Base-by-base conservation (phyloP, 805 yeast species). In the Kuraishia floccosa region DNA sequence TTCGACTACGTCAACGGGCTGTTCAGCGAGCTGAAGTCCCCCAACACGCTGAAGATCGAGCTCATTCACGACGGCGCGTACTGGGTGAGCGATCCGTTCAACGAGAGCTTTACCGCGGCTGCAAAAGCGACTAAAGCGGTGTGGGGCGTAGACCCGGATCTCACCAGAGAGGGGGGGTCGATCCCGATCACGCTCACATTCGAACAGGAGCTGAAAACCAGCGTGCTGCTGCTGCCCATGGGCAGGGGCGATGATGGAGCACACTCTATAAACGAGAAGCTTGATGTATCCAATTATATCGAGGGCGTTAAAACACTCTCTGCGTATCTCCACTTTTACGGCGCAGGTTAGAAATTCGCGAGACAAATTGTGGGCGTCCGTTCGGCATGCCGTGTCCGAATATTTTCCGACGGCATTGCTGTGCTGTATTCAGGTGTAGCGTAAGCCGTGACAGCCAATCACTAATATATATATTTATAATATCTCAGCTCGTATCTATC, bases 191-290 rank as follows among this genome's bases (percentile, higher is more conserved):
- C 99, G 15, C 60, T 91, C 43, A 80, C 95, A 22, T 91, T 91
- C 60, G 96, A 91, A 64, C 68, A 86, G 47, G 76, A 75, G 52
- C 69, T 91, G 49, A 76, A 82, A 46, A 82, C 93, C 16, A 77
- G 77, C 39, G 97, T 87, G 21, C 65, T 91, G 40, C 66, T 91
- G 49, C 72, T 91, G 46, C 98, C 99, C 40, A 82, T 91, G 81
- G 99, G 99, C 41, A 80, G 93, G 61, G 98, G 98, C 43, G 96
- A 91, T 54, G 99, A 91, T 51, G 98, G 98, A 46, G 98, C 99
- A 28, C 99, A 91, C 57, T 85, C 96, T 15, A 86, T 91, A 48
- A 91, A 91, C 53, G 99, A 91, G 63, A 91, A 91, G 65, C 62
- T 91, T 46, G 82, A 93, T 53, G 65, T 86, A 32, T 62, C 80